Evolutionary conservation across 129 eudicot species (phyloP), one percentile per base, ranked within the genome.

Genomic region (Arctium minus): DNA sequence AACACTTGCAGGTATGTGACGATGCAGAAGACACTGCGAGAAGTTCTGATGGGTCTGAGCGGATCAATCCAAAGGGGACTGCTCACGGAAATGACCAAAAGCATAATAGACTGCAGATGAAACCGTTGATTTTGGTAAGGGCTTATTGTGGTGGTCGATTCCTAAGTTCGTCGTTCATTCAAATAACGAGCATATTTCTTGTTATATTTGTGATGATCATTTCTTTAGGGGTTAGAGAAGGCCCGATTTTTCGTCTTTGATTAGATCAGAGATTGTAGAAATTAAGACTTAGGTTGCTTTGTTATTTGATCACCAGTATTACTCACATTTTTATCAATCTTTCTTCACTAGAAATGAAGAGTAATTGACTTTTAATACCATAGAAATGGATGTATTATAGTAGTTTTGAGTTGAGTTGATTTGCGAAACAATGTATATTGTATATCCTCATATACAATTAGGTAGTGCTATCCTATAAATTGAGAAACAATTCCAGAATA

Each of bases 171-270:
- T 69, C 70, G 30, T 81, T 79, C 60, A 74, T 86, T 53, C 85
- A 85, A 70, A 74, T 81, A 82, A 64, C 86, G 40, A 68, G 92
- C 72, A 11, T 84, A 6, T 53, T 73, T 38, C 37, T 88, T 22
- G 73, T 86, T 67, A 62, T 90, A 71, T 80, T 88, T 22, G 80
- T 90, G 60, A 82, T 74, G 56, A 46, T 90, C 17, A 42, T 88
- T 29, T 84, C 87, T 48, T 56, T 85, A 35, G 92, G 90, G 68
- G 62, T 80, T 44, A 77, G 76, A 83, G 83, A 81, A 76, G 86
- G 89, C 18, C 88, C 89, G 0, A 42, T 79, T 37, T 75, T 86
- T 68, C 71, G 46, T 72, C 74, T 84, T 64, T 74, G 68, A 79
- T 46, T 64, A 73, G 36, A 38, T 35, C 31, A 72, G 46, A 42